Percentiles rank a stretch among this genome's conserved stretches.
phyloP scores from a whole-genome alignment of 306 rosid genomes.

The Vigna hirtella region DNA sequence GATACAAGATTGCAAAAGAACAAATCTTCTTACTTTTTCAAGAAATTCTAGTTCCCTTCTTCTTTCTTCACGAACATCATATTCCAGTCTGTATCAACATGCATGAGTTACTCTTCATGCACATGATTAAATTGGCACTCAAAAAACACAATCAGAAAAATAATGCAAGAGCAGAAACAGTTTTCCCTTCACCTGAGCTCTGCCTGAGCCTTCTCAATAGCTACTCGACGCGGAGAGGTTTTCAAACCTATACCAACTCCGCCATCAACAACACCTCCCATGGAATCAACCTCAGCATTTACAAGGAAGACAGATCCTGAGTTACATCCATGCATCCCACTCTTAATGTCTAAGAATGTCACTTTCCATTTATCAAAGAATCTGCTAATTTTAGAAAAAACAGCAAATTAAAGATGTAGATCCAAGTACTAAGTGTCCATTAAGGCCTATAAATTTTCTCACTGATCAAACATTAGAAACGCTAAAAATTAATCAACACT shows the following conservation, averaged over 20 bases:
- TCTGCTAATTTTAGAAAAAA: constrained; percentile 42
- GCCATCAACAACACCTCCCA: constrained; percentile 99
- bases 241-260: constrained; percentile 95
- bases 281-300: constrained; percentile 99
- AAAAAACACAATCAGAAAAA: constrained; percentile 36
- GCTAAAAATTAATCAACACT: constrained; percentile 19
- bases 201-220: constrained; percentile 92
- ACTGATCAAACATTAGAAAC: constrained; percentile 24
- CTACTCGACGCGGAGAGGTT: constrained; percentile 92
- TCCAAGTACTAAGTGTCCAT: constrained; percentile 25
- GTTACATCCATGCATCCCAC: constrained; percentile 93
- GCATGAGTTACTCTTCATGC: constrained; percentile 36
- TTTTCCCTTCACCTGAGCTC: constrained; percentile 80
- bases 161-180: constrained; percentile 37
- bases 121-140: constrained; percentile 30
- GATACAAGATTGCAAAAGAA: constrained; percentile 35
- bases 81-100: constrained; percentile 85
- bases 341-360: constrained; percentile 53
- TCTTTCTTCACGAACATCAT: constrained; percentile 91
- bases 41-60: constrained; percentile 96
- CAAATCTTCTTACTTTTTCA: constrained; percentile 79
- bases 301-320: constrained; percentile 82
- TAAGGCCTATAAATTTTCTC: constrained; percentile 21
- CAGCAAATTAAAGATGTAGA: constrained; percentile 11
- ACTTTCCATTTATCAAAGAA: constrained; percentile 64